Conservation (phyloP, 495 filamentous ascomycete species). For the Penicillium subrubescens region DNA sequence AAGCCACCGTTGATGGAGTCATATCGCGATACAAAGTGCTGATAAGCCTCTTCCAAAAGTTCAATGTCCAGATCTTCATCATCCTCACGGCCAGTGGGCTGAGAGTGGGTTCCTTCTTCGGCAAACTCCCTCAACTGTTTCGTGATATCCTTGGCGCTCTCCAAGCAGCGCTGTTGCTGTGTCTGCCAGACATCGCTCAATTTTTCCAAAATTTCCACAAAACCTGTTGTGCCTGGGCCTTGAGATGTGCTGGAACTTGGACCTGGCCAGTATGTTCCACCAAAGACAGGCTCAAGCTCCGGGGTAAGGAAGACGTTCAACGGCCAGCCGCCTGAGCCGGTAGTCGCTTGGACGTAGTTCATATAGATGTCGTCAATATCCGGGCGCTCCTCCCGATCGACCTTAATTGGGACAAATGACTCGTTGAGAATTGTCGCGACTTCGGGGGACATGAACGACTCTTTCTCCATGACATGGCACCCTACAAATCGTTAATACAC, state of each 20-base stretch:
- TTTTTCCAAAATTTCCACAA: constrained; percentile 82
- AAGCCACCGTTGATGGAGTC: constrained; percentile 83
- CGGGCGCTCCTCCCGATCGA: constrained; percentile 93
- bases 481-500: constrained; percentile 48
- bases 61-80: constrained; percentile 83
- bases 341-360: constrained; percentile 96
- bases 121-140: constrained; percentile 82
- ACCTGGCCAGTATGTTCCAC: constrained; percentile 95
- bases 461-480: constrained; percentile 92
- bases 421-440: constrained; percentile 83
- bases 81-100: constrained; percentile 50
- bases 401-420: constrained; percentile 87
- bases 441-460: constrained; percentile 82
- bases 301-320: constrained; percentile 96
- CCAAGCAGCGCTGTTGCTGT: constrained; percentile 76
- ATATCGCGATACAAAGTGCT: constrained; percentile 75
- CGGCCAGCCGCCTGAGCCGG: constrained; percentile 92
- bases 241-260: constrained; percentile 56
- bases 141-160: constrained; percentile 80
- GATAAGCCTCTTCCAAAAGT: constrained; percentile 85
- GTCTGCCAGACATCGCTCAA: constrained; percentile 80
- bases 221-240: constrained; percentile 62
- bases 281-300: constrained; percentile 89
- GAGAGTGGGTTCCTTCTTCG: constrained; percentile 75
- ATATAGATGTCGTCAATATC: constrained; percentile 97